Conservation (phyloP, 2,329 filamentous ascomycete genomes). For the Diaporthe vaccinii region DNA sequence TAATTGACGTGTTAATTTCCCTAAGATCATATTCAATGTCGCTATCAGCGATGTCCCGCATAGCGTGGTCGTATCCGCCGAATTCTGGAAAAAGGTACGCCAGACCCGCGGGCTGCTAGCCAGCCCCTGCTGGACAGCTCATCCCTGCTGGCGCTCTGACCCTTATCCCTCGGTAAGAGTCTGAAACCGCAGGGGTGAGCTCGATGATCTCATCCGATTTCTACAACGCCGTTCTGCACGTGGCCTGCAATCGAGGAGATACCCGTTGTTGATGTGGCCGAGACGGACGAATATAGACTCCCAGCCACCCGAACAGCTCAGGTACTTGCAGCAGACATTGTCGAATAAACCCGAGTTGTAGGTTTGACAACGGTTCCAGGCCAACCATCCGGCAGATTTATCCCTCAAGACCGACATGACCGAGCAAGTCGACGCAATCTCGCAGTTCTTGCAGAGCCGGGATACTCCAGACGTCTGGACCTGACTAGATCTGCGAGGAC, state of each 20-base stretch:
- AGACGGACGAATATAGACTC: background rate
- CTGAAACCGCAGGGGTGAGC: slow-evolving; percentile 34
- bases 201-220: slow-evolving; percentile 19
- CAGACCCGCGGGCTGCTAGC: background rate
- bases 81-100: slow-evolving; percentile 19
- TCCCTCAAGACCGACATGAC: slow-evolving; percentile 16
- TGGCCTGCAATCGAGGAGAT: slow-evolving; percentile 6
- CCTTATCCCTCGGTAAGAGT: slow-evolving; percentile 26
- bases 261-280: background rate
- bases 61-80: slow-evolving; percentile 33
- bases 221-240: slow-evolving; percentile 21
- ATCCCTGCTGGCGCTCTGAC: slow-evolving; percentile 28
- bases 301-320: background rate
- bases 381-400: background rate
- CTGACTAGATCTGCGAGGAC: slow-evolving; percentile 7
- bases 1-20: slow-evolving; percentile 18
- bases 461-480: slow-evolving; percentile 7
- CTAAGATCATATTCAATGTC: slow-evolving; percentile 26
- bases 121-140: slow-evolving; percentile 18
- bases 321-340: background rate
- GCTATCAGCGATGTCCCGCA: slow-evolving; percentile 31
- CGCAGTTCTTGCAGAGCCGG: slow-evolving; percentile 13
- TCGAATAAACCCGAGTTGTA: background rate
- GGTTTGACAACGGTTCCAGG: background rate
- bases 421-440: slow-evolving; percentile 28